Percentiles rank a stretch among this genome's conserved stretches.
Evolutionary conservation across 2,329 filamentous ascomycete genomes (phyloP).

Genomic region (Fusarium sororula): DNA sequence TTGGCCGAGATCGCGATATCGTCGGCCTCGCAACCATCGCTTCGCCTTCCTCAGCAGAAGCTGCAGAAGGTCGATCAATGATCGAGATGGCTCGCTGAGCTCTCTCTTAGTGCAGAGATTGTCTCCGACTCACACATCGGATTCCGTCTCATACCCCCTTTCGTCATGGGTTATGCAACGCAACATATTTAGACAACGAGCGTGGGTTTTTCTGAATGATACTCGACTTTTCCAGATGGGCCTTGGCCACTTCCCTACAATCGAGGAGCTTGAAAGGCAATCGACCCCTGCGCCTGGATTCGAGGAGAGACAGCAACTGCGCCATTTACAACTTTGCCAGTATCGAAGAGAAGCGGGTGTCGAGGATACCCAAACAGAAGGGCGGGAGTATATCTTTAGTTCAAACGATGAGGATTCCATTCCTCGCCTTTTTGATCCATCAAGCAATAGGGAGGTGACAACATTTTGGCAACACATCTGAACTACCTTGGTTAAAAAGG

Average conservation of each 20-base stretch:
- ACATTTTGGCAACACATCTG: background rate
- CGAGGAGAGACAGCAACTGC: background rate
- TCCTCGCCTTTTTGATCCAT: background rate
- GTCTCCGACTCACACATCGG: accelerated
- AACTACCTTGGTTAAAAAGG: background rate
- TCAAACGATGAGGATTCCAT: background rate
- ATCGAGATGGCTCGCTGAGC: background rate
- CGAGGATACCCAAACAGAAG: background rate
- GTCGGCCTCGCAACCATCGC: background rate
- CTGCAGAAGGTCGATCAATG: too few species aligned
- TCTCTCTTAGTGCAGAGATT: background rate
- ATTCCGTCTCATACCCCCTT: background rate
- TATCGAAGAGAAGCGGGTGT: background rate
- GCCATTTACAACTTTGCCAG: background rate
- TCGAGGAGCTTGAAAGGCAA: background rate
- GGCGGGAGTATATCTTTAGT: background rate
- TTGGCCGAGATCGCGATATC: background rate
- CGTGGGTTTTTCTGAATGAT: background rate
- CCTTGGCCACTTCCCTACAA: background rate
- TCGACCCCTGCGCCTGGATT: accelerated
- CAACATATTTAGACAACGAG: background rate
- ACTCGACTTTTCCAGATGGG: background rate
- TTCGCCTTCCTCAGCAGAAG: too few species aligned
- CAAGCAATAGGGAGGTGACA: background rate
- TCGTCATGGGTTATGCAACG: background rate